Conservation (phyloP, 805 yeast species). For the Starmerella potacharoeniae region DNA sequence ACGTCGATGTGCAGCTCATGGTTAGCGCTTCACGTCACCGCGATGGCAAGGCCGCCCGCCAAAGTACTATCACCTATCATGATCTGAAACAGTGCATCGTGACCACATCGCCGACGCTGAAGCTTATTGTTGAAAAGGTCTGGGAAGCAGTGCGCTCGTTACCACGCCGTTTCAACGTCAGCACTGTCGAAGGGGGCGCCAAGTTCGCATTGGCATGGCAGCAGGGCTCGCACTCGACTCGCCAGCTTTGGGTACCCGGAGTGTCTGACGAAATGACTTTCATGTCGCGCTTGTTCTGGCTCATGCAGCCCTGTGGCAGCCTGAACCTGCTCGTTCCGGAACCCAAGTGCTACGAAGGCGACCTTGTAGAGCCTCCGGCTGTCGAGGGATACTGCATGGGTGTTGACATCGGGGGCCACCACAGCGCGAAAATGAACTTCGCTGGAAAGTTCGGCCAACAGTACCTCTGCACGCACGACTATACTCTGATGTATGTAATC, state of each 20-base stretch:
- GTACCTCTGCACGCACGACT: constrained; percentile 54
- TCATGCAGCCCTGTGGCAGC: constrained; percentile 1
- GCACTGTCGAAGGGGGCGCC: background rate
- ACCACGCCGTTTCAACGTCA: background rate
- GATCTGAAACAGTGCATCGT: constrained; percentile 12
- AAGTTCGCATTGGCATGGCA: constrained; percentile 17
- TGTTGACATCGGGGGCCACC: constrained; percentile 21
- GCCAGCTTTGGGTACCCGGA: constrained; percentile 16
- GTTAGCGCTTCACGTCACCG: background rate
- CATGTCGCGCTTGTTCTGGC: constrained; percentile 8
- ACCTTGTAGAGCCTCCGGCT: constrained; percentile 50
- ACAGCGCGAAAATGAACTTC: background rate
- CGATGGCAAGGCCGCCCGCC: background rate
- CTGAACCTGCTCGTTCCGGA: constrained; percentile 7
- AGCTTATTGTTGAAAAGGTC: background rate
- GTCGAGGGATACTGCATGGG: constrained; percentile 71
- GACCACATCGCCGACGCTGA: constrained; percentile 10
- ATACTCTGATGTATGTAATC: constrained; percentile 47
- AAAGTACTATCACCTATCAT: constrained; percentile 6
- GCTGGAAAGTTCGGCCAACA: constrained; percentile 34
- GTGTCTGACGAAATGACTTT: constrained; percentile 5
- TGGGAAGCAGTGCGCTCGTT: background rate
- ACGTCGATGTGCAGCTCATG: background rate
- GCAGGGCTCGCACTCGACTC: background rate
- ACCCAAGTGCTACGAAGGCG: constrained; percentile 12